Base-by-base conservation (phyloP, 225 moss, liverwort and hornwort genomes). In the Takakia lepidozioides region DNA sequence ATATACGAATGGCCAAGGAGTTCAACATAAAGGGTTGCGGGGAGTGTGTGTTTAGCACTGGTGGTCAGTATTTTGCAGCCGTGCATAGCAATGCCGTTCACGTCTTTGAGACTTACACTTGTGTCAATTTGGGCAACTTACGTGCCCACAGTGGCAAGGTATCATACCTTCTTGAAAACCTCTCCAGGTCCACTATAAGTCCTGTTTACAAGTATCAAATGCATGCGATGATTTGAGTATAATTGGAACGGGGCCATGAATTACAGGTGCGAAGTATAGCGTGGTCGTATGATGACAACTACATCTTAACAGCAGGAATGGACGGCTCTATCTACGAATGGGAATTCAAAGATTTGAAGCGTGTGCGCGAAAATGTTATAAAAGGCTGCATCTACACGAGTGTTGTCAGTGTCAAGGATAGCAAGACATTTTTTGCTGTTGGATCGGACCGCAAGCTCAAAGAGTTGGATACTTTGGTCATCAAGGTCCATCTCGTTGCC, bases 251-350 rank as follows among this genome's bases (percentile, higher is more conserved):
- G 32, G 40, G 10, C 29, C 18, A 34, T 32, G 4, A 26, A 14
- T 32, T 21, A 16, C 62, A 95, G 93, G 89, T 95, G 46, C 76
- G 69, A 36, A 77, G 81, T 52, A 57, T 95, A 29, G 76, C 84
- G 56, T 95, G 93, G 93, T 95, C 93, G 5, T 65, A 66, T 8
- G 86, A 95, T 46, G 89, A 95, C 54, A 74, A 65, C 21, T 60
- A 67, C 28, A 66, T 95, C 53, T 62, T 89, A 8, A 86, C 84
- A 14, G 84, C 84, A 0, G 93, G 89, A 15, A 34, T 95, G 19
- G 93, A 95, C 29, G 93, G 93, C 8, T 86, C 93, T 21, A 63
- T 95, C 29, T 95, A 89, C 51, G 86, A 95, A 36, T 95, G 93
- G 93, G 83, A 86, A 49, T 60, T 95, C 3, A 76, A 73, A 43